phyloP scores from a whole-genome alignment of 331 rosid species.

The Cydonia oblonga region DNA sequence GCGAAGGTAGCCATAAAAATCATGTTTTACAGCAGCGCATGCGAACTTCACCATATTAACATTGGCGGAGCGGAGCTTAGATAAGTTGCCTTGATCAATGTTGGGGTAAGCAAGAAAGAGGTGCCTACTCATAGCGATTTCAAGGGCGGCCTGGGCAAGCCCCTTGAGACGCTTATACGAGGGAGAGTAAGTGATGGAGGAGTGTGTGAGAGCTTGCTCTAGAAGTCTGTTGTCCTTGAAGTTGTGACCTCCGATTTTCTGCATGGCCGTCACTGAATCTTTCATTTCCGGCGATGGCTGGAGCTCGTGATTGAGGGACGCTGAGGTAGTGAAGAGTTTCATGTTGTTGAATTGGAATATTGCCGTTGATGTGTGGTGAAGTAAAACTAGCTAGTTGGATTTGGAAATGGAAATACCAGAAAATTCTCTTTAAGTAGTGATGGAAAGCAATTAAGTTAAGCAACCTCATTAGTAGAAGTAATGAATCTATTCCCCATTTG shows the following conservation, averaged over 20 bases:
- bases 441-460: background rate
- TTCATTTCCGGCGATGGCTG: slow-evolving; percentile 14
- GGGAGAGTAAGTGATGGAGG: slow-evolving; percentile 12
- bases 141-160: slow-evolving; percentile 51
- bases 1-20: background rate
- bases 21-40: slow-evolving; percentile 43
- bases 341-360: background rate
- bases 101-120: slow-evolving; percentile 26
- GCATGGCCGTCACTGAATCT: slow-evolving; percentile 1
- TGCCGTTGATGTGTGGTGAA: background rate
- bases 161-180: slow-evolving; percentile 57
- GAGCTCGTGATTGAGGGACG: background rate
- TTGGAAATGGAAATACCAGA: background rate
- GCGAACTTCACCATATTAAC: slow-evolving; percentile 66
- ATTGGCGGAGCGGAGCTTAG: slow-evolving; percentile 52
- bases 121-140: slow-evolving; percentile 29
- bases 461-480: background rate
- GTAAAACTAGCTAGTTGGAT: background rate
- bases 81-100: slow-evolving; percentile 35
- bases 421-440: background rate
- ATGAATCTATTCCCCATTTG: too few relatives aligned
- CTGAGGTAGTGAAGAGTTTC: background rate
- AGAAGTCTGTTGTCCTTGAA: slow-evolving; percentile 46
- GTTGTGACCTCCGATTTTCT: slow-evolving; percentile 19
- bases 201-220: slow-evolving; percentile 66